Evolutionary conservation across 78 protist species (phyloP), one percentile per base, ranked within the genome.

Genomic region (Chrysochromulina tobinii): DNA sequence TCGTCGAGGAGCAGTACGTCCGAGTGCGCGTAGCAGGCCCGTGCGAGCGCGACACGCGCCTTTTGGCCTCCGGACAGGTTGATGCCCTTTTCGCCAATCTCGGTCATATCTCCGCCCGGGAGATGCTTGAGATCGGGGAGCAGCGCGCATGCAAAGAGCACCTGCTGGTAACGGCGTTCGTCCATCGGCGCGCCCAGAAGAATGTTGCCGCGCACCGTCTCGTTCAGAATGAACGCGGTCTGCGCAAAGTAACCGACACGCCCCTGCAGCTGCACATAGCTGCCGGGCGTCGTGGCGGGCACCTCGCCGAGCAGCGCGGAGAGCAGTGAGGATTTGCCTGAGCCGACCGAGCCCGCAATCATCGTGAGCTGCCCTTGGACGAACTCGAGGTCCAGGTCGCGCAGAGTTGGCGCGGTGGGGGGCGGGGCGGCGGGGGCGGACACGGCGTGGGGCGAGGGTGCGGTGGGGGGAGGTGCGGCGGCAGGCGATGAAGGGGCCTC

Each of bases 11-110:
- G 88, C 23, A 59, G 54, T 25, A 97, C 53, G 69, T 93, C 96
- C 7, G 84, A 81, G 54, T 66, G 58, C 7, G 84, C 1, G 94
- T 97, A 98, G 27, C 97, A 96, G 5, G 99, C 97, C 15, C 99
- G 95, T 1, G 99, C 99, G 17, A 97, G 86, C 18, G 92, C 15
- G 72, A 96, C 68, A n/a, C 97, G 87, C 57, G 87, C 89, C 90
- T 94, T 95, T 55, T 94, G 95, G n/a, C 97, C 97, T 4, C 99
- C 99, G 14, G 91, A 61, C 14, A 97, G 91, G 87, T 89, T 97
- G 90, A 96, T 59, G 68, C 89, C 89, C 64, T 17, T 54, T 68
- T 85, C 96, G 25, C 97, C 97, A 27, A 96, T 81, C 54, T 93
- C 94, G 1, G 96, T 95, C 81, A 0, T 38, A 50, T 92, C 96